A percentile compares a stretch with the other conserved stretches of the same genome.
These are phyloP conservation scores for Chaetomium sp. DNA, from an alignment of 2,329 filamentous ascomycete species.

Conservation along the genomic window DNA sequence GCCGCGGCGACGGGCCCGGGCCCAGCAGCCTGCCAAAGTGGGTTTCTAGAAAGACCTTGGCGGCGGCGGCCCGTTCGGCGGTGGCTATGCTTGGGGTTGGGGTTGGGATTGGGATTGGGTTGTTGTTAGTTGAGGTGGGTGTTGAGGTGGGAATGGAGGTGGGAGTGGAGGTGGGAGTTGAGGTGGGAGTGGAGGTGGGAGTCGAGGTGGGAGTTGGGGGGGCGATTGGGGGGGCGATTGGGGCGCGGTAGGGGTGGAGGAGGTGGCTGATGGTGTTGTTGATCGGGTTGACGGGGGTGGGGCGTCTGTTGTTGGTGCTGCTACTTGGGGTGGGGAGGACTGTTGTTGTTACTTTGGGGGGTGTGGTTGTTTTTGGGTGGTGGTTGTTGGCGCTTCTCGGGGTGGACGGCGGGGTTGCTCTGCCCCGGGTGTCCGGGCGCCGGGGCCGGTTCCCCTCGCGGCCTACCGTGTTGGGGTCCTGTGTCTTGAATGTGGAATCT, in stretches of 20 bases:
- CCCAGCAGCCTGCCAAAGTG: conserved; percentile 74
- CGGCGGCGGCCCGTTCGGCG: conserved; percentile 75
- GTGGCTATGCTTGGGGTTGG: conserved; percentile 52
- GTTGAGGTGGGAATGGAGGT: too few relatives aligned
- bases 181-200: background rate
- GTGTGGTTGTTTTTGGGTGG: conserved; percentile 38
- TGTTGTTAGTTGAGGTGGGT: conserved; percentile 23
- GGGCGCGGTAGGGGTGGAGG: conserved; percentile 27
- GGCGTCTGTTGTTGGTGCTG: conserved; percentile 69
- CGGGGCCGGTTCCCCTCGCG: conserved; percentile 17
- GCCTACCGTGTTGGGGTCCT: conserved; percentile 24
- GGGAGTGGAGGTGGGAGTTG: background rate
- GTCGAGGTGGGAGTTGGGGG: background rate
- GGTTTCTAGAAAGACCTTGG: conserved; percentile 85
- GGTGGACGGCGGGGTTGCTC: background rate
- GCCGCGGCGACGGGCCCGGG: conserved; percentile 57
- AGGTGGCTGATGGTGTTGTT: conserved; percentile 49
- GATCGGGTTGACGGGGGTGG: conserved; percentile 68
- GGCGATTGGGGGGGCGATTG: conserved; percentile 29
- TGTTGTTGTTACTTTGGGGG: conserved; percentile 1
- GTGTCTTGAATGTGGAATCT: conserved; percentile 45
- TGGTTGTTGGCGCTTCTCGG: conserved; percentile 30
- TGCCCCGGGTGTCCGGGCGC: background rate
- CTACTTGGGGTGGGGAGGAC: conserved; percentile 16
- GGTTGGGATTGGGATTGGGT: conserved; percentile 40